Base-by-base conservation (phyloP, 2,329 filamentous ascomycete species). In the Diaporthe destruens region DNA sequence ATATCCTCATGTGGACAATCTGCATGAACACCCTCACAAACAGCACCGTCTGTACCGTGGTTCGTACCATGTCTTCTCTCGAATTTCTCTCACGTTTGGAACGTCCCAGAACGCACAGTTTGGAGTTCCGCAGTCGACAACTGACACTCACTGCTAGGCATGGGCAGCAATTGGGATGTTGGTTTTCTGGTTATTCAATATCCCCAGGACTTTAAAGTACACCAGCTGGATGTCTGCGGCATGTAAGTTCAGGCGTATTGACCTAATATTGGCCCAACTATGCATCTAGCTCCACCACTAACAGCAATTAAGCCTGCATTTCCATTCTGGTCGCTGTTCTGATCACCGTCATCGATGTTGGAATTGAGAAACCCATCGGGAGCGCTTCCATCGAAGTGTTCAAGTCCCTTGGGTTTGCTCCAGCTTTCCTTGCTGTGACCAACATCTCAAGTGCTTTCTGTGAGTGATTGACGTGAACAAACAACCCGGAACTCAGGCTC, bases 381-480 rank as follows among this genome's bases (percentile, higher is more conserved):
- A 74, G 74, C 4, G 79, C 75, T 57, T 76, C 76, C 56, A 77
- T 85, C 32, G 78, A 82, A 1, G 70, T 82, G 12, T 76, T 78
- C 0, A 78, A 78, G 0, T 70, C 85, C 11, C 82, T 86, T 12
- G 79, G 82, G 20, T 84, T 91, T 71, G 84, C 83, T 6, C 80
- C 84, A 23, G 89, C 85, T 6, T 90, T 91, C 78, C 80, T 87
- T 0, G 85, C 87, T 0, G 86, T 90, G 3, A 87, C 85, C 69
- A 92, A 92, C 80, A 92, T 93, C 65, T 85, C 92, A 71, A 87
- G 93, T 49, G 89, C 91, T 7, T 93, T 90, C 80, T 84, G 89
- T 53, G 89, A 90, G 44, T 51, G 6, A 11, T 1, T 2, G 16
- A 36, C 1, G 4, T 25, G 7, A 2, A 42, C 16, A 42, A 12